Evolutionary conservation across 73 alveolate genomes (phyloP).

Genomic region (Paramecium bursaria): DNA sequence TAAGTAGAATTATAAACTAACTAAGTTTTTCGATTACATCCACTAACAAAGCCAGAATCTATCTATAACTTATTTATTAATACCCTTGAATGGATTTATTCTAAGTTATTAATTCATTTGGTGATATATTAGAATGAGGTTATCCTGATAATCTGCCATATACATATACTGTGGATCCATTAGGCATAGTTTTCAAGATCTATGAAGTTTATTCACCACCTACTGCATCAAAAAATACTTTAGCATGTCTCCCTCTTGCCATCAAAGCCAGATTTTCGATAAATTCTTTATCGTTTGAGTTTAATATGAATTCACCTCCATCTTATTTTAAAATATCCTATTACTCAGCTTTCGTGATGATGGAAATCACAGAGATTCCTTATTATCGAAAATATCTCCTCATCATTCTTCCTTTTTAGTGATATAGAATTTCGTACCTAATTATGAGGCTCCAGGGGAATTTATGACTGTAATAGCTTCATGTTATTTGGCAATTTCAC

Average conservation of each 20-base stretch:
- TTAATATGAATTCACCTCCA: conserved; percentile 59
- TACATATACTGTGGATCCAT: conserved; percentile 64
- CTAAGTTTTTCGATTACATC: too few relatives aligned
- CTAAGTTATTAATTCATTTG: conserved; percentile 68
- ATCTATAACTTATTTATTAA: too few relatives aligned
- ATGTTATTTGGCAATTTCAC: conserved; percentile 52
- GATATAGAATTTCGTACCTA: too few relatives aligned
- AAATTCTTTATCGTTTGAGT: conserved; percentile 24
- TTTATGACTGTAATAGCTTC: conserved; percentile 73
- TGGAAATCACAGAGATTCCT: conserved; percentile 68
- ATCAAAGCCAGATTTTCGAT: background rate
- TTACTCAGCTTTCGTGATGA: conserved; percentile 76
- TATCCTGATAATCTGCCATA: conserved; percentile 70
- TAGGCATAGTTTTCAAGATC: conserved; percentile 3
- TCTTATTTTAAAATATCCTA: conserved; percentile 65
- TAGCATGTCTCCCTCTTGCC: background rate
- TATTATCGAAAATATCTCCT: conserved; percentile 65
- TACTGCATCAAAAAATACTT: conserved; percentile 60
- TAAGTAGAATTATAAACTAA: too few relatives aligned
- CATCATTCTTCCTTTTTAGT: conserved; percentile 81
- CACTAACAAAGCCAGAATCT: too few relatives aligned
- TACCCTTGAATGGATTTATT: conserved; percentile 75
- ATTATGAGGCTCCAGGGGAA: conserved; percentile 77
- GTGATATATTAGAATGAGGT: conserved; percentile 52
- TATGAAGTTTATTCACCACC: conserved; percentile 46